A percentile compares a stretch with the other conserved stretches of the same genome.
Evolutionary conservation across 208 protist species (phyloP).

Genomic region (Leishmania tropica): DNA sequence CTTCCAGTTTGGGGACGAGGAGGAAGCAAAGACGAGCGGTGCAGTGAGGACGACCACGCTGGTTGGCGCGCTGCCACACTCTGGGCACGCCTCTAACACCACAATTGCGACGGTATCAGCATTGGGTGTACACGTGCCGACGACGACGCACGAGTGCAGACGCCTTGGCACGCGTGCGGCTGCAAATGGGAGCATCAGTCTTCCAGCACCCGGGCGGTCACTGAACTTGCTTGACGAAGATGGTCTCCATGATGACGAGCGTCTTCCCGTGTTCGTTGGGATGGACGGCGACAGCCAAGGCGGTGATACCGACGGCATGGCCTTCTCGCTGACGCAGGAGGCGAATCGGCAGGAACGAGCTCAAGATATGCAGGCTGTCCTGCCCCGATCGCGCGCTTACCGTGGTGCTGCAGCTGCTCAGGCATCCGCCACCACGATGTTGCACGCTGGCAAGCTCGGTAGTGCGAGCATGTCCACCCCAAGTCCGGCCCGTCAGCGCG

Average conservation of each 20-base stretch:
- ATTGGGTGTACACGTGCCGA: not conserved
- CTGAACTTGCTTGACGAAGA: slow-evolving; percentile 38
- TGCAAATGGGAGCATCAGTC: slow-evolving; percentile 17
- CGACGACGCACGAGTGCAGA: slow-evolving; percentile 17
- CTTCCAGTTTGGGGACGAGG: slow-evolving; percentile 28
- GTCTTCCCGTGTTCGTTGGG: slow-evolving; percentile 20
- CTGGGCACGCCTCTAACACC: not conserved
- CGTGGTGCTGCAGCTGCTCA: slow-evolving; percentile 2
- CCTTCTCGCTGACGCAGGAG: slow-evolving; percentile 41
- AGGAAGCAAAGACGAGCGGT: not conserved
- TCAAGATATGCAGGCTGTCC: slow-evolving; percentile 15
- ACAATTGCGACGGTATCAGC: not conserved
- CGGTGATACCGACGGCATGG: not conserved
- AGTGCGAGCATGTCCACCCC: not conserved
- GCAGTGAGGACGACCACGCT: not conserved
- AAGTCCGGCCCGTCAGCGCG: slow-evolving; percentile 8
- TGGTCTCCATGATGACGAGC: slow-evolving; percentile 31
- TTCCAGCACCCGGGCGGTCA: slow-evolving; percentile 18
- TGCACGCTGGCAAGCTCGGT: not conserved
- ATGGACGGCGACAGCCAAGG: not conserved
- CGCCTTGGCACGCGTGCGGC: slow-evolving; percentile 17
- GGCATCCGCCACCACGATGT: not conserved
- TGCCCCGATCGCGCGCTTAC: slow-evolving; percentile 14
- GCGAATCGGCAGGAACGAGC: slow-evolving; percentile 28
- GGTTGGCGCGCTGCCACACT: not conserved